Evolutionary conservation across 345 rosid species (phyloP), one percentile per base, ranked within the genome.

Genomic region (Tarenaya hassleriana): DNA sequence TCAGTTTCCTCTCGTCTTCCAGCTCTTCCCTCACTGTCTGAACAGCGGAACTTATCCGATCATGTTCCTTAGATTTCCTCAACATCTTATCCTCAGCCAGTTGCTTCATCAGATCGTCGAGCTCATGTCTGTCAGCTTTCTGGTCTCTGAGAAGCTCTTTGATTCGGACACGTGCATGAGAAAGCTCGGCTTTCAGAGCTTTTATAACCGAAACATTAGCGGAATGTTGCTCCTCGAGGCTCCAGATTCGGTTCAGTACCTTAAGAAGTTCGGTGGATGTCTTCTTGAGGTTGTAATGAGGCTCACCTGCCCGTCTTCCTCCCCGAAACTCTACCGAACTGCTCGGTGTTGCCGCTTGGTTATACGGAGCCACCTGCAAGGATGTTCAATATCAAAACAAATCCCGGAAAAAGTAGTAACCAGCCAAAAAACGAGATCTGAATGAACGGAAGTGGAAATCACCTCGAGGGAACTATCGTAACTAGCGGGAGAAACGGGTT

Each of bases 381-480:
- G 16, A n/a, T n/a, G n/a, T n/a, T n/a, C n/a, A n/a, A n/a, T n/a
- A n/a, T n/a, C n/a, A n/a, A n/a, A n/a, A n/a, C n/a, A n/a, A n/a
- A n/a, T n/a, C n/a, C n/a, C n/a, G n/a, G n/a, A n/a, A n/a, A n/a
- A n/a, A n/a, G n/a, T n/a, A n/a, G n/a, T n/a, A n/a, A n/a, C n/a
- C n/a, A n/a, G n/a, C n/a, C n/a, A n/a, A n/a, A n/a, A n/a, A n/a
- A n/a, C n/a, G n/a, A n/a, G n/a, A n/a, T n/a, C n/a, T n/a, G n/a
- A n/a, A n/a, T n/a, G n/a, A n/a, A 29, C 16, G 39, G 18, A 45
- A 13, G 39, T 18, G 13, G 20, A n/a, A 39, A 21, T 50, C 61
- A 85, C 98, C 87, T 91, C 98, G 74, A 91, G 68, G 5, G 96
- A 91, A 57, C 96, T 87, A 44, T 80, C 92, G 57, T 82, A 91